These are phyloP conservation scores for Lactarius deliciosus DNA, from an alignment of 768 basidiomycete species.

Conservation along the genomic window DNA sequence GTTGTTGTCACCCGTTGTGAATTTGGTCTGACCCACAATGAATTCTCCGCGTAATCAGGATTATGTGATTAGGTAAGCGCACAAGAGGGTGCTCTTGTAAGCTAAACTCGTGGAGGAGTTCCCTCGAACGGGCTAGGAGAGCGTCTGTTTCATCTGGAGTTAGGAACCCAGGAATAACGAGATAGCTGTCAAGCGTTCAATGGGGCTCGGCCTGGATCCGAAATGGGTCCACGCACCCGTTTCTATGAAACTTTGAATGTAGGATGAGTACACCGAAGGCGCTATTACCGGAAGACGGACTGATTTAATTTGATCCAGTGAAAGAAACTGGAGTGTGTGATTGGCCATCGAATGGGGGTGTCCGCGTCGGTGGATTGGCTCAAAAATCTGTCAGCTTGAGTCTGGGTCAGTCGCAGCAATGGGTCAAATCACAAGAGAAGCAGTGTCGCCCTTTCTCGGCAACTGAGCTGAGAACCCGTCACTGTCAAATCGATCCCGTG, in stretches of 20 bases:
- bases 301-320: slow-evolving; percentile 18
- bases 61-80: slow-evolving; percentile 30
- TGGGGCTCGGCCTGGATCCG: background rate
- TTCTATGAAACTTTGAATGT: slow-evolving; percentile 49
- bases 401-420: background rate
- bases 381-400: background rate
- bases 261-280: background rate
- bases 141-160: slow-evolving; percentile 51
- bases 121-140: slow-evolving; percentile 68
- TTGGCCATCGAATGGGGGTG: background rate
- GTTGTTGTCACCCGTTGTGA: slow-evolving; percentile 74
- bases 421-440: background rate
- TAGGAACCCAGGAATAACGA: slow-evolving; percentile 76
- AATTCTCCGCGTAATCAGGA: background rate
- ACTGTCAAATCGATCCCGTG: background rate
- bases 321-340: slow-evolving; percentile 5
- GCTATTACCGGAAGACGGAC: background rate
- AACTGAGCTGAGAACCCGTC: background rate
- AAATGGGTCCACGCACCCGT: slow-evolving; percentile 48
- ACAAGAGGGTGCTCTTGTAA: slow-evolving; percentile 81
- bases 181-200: slow-evolving; percentile 52
- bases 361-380: background rate
- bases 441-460: background rate
- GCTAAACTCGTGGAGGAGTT: slow-evolving; percentile 76
- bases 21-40: slow-evolving; percentile 64